Evolutionary conservation across 192 early-diverging fungal genomes (phyloP).

Genomic region (Coemansia sp.): DNA sequence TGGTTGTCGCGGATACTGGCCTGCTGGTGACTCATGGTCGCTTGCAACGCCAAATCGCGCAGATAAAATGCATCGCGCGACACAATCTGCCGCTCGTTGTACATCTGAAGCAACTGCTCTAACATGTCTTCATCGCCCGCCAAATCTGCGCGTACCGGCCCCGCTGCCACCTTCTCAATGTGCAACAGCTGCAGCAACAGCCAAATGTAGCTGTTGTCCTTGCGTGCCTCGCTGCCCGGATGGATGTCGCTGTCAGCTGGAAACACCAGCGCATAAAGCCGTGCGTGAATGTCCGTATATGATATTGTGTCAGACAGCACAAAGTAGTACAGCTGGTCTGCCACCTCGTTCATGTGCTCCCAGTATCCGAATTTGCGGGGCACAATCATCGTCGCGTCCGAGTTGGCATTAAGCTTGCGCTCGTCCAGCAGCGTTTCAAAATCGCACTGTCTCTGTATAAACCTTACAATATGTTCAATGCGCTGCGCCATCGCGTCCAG

Average conservation of each 20-base stretch:
- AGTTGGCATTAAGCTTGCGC: slow-evolving; percentile 34
- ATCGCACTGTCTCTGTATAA: slow-evolving; percentile 52
- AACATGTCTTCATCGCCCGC: slow-evolving; percentile 70
- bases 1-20: slow-evolving; percentile 59
- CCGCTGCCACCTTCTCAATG: slow-evolving; percentile 63
- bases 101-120: slow-evolving; percentile 66
- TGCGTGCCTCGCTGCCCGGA: slow-evolving; percentile 45
- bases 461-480: slow-evolving; percentile 39
- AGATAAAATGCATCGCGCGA: slow-evolving; percentile 72
- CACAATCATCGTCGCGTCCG: slow-evolving; percentile 59
- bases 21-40: slow-evolving; percentile 67
- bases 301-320: slow-evolving; percentile 59
- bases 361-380: slow-evolving; percentile 68
- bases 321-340: slow-evolving; percentile 75
- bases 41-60: slow-evolving; percentile 72
- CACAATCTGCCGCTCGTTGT: slow-evolving; percentile 72
- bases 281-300: slow-evolving; percentile 58
- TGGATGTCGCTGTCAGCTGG: slow-evolving; percentile 55
- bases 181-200: slow-evolving; percentile 69
- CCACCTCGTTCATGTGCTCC: slow-evolving; percentile 73
- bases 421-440: slow-evolving; percentile 52
- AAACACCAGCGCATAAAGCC: slow-evolving; percentile 60
- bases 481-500: slow-evolving; percentile 49
- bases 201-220: slow-evolving; percentile 76
- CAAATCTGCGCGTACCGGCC: slow-evolving; percentile 64